Evolutionary conservation across 2,329 filamentous ascomycete species (phyloP), one percentile per base, ranked within the genome.

Genomic region (Rachicladosporium sp.): DNA sequence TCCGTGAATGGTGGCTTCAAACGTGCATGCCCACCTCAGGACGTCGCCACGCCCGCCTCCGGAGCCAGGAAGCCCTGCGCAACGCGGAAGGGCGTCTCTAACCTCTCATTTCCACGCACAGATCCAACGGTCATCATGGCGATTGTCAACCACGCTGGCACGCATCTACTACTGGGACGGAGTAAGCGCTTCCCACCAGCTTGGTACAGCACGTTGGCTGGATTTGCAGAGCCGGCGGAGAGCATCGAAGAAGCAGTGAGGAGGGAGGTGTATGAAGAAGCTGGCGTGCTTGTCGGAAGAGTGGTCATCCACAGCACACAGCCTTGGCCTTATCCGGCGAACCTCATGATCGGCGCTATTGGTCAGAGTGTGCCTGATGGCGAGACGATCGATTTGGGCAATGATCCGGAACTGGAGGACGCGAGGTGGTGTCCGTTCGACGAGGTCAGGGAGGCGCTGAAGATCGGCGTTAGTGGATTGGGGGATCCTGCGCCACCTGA

Each of bases 111-210:
- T 69, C 89, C 89, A 2, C 77, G 88, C 37, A 95, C 89, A 2
- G 88, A 95, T 53, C 87, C 88, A 1, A 93, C 86, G 19, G 87
- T 96, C 59, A 98, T 98, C 63, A 88, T 93, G 65, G 89, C 88
- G 1, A 80, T 95, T 8, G 75, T 96, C 27, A 93, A 82, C 38
- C 70, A 79, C 37, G 84, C 93, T 50, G 82, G 82, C 37, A 73
- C 79, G 48, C 76, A 77, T 45, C 66, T 94, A 31, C 74, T 98
- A 6, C 79, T 98, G 1, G 91, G 91, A 31, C 79, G 91, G 10
- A 78, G 84, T 55, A 83, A 82, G 62, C 74, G 84, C 38, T 98
- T 80, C 73, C 91, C 91, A 1, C 69, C 74, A 1, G 59, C 82
- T 59, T 94, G 82, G 84, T 95, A 89, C 68, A 85, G 78, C 52